Base-by-base conservation (phyloP, 768 basidiomycete genomes). In the Kockovaella imperatae region DNA sequence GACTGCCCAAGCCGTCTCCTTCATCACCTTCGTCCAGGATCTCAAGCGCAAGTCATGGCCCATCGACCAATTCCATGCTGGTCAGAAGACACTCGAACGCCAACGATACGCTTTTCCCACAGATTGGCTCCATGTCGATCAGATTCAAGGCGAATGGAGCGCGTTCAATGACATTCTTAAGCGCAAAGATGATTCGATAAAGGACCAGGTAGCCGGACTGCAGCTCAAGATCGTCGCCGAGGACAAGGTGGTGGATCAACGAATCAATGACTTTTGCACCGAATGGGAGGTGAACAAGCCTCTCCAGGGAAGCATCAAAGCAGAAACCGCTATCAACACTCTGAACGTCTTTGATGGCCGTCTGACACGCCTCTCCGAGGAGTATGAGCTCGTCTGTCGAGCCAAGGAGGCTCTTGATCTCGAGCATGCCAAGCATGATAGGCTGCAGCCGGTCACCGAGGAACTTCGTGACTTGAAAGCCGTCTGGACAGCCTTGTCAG, bases 21-120 rank as follows among this genome's bases (percentile, higher is more conserved):
- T 99, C 73, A 99, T 99, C 73, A 99, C 95, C 21, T 97, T 96
- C 68, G 93, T 99, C 2, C 95, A 99, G 73, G 95, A 97, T 77
- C 79, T 97, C 60, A 97, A 97, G 76, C 84, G 85, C 68, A 95
- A 91, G 76, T 78, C 84, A 80, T 97, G 95, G 95, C 86, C 93
- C 80, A 89, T 99, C 69, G 89, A 89, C 49, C 80, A 90, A 34
- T 97, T 90, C 67, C 85, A 83, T 31, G 82, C 82, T 56, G 93
- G 95, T 51, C 95, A 99, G 76, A 91, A 93, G 79, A 91, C 90
- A 2, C 78, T 99, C 47, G 91, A 99, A 71, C 79, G 91, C 45
- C 96, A 97, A 72, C 77, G 95, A 74, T 99, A 87, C 74, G 88
- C 93, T 61, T 99, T 99, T 64, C 84, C 88, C 2, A 82, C 86